Evolutionary conservation across 352 stramenopile species (phyloP).

Genomic region (Globisporangium barbulae): DNA sequence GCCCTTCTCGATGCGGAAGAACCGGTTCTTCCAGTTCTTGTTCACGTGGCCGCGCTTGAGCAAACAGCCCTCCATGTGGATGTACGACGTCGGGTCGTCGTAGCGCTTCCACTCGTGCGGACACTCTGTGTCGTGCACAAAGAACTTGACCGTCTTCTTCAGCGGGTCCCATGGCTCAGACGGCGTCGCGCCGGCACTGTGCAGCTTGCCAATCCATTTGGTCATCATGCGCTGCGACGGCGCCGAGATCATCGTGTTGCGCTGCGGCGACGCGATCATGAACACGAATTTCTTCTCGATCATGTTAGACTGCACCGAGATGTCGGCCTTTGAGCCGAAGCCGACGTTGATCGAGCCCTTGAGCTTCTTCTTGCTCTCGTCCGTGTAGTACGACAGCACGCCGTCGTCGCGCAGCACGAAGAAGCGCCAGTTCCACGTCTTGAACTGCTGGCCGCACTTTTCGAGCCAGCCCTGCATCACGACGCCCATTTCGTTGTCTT

Average conservation of each 20-base stretch:
- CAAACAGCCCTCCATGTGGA: constrained; percentile 84
- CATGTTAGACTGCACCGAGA: constrained; percentile 81
- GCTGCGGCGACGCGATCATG: constrained; percentile 66
- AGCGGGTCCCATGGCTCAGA: constrained; percentile 74
- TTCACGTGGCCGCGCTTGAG: constrained; percentile 81
- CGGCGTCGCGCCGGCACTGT: constrained; percentile 62
- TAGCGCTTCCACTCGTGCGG: constrained; percentile 86
- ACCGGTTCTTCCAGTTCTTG: constrained; percentile 89
- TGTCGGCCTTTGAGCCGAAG: constrained; percentile 59
- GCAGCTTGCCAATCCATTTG: constrained; percentile 80
- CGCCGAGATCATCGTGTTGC: constrained; percentile 83
- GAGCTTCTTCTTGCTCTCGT: constrained; percentile 69
- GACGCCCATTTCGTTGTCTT: constrained; percentile 62
- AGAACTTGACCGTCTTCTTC: constrained; percentile 81
- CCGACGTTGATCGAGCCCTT: constrained; percentile 82
- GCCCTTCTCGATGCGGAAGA: constrained; percentile 82
- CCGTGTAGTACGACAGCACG: constrained; percentile 77
- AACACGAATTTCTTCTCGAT: constrained; percentile 84
- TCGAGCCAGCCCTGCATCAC: constrained; percentile 87
- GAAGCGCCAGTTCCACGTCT: constrained; percentile 89
- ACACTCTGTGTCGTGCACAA: constrained; percentile 61
- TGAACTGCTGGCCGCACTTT: constrained; percentile 87
- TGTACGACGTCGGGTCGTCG: constrained; percentile 82
- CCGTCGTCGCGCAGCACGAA: constrained; percentile 82
- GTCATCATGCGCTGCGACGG: constrained; percentile 70